Conservation (phyloP, 805 yeast genomes). For the Saturnispora zaruensis region DNA sequence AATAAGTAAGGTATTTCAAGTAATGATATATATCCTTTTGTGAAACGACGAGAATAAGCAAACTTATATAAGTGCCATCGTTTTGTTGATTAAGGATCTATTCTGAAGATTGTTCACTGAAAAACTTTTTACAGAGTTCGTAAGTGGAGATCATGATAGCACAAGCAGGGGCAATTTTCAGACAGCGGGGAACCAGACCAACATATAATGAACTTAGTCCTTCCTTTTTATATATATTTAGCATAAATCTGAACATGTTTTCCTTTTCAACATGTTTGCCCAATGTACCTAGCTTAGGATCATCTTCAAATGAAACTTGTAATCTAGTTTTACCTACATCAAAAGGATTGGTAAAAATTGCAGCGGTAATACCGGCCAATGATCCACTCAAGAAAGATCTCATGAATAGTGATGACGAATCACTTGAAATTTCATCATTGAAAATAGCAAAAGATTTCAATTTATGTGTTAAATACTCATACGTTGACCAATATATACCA, state of each 20-base stretch:
- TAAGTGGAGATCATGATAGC: conserved; percentile 97
- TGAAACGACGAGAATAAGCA: not conserved
- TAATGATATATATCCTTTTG: not conserved
- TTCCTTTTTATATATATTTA: conserved; percentile 56
- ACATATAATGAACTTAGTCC: conserved; percentile 81
- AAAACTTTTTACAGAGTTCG: conserved; percentile 71
- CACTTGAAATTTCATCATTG: conserved; percentile 17
- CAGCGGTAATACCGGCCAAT: conserved; percentile 76
- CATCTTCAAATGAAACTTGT: conserved; percentile 49
- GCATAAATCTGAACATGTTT: conserved; percentile 62
- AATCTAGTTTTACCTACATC: conserved; percentile 95
- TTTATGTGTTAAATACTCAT: conserved; percentile 42
- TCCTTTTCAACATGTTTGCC: conserved; percentile 24
- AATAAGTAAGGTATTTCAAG: not conserved
- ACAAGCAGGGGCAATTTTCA: conserved; percentile 94
- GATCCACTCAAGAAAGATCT: conserved; percentile 77
- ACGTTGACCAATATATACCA: conserved; percentile 88
- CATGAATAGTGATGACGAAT: conserved; percentile 29
- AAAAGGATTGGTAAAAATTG: conserved; percentile 84
- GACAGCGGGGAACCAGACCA: conserved; percentile 76
- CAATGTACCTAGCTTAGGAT: conserved; percentile 11
- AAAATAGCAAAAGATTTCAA: conserved; percentile 22
- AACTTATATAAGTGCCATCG: not conserved
- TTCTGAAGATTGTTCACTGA: conserved; percentile 18
- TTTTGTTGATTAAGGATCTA: not conserved